Percentiles rank a stretch among this genome's conserved stretches.
Evolutionary conservation across 108 stramenopile genomes (phyloP).

Genomic region (Parietichytrium sp.): DNA sequence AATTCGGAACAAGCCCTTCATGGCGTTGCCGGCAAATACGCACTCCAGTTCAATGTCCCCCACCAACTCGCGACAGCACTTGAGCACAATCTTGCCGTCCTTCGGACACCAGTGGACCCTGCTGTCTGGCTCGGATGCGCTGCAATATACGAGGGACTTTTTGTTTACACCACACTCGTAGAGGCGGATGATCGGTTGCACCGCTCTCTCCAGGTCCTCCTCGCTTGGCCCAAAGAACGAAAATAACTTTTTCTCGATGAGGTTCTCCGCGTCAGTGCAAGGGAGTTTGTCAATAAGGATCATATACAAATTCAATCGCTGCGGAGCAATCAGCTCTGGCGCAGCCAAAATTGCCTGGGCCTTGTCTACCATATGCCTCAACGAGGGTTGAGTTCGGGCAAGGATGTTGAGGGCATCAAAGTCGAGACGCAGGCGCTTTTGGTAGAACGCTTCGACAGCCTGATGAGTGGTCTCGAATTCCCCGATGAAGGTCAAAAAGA

Average conservation of each 20-base stretch:
- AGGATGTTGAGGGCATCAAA: constrained; percentile 6
- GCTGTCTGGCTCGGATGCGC: neutral
- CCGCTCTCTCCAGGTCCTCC: neutral
- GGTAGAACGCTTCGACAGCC: neutral
- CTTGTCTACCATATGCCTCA: neutral
- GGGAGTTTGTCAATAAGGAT: neutral
- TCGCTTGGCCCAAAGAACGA: neutral
- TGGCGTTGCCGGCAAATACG: neutral
- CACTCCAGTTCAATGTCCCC: constrained; percentile 8
- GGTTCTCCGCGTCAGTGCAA: neutral
- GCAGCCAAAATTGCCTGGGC: neutral
- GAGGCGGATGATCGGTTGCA: constrained; percentile 11
- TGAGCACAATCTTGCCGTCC: constrained; percentile 5
- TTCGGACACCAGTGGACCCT: neutral
- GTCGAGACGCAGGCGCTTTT: neutral
- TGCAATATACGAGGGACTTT: neutral
- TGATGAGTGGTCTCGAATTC: neutral
- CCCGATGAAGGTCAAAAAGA: neutral
- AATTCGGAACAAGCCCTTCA: neutral
- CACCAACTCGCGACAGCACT: neutral
- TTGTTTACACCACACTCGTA: neutral
- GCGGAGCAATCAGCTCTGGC: neutral
- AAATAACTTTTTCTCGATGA: neutral
- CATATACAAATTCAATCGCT: neutral
- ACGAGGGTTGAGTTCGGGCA: neutral